Percentiles rank a stretch among this genome's conserved stretches.
Conservation (phyloP, 176 grass and related monocot species). For the Saccharum officinarum region DNA sequence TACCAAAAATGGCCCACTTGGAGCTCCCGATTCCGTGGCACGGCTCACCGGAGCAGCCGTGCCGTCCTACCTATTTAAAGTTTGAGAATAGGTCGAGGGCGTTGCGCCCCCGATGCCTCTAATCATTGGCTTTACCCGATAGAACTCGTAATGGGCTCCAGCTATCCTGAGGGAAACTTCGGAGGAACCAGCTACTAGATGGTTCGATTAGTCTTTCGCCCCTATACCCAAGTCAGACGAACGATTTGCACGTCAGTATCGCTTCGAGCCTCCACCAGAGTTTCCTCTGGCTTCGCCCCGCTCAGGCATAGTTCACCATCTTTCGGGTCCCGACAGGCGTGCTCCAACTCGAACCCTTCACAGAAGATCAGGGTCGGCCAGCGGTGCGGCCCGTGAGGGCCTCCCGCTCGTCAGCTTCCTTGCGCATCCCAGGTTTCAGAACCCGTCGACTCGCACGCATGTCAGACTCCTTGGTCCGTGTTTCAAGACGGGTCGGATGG, state of each 20-base stretch:
- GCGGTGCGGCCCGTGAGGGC: slow-evolving; percentile 20
- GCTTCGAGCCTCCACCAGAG: slow-evolving; percentile 75
- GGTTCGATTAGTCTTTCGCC: slow-evolving; percentile 52
- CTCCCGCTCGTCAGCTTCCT: not conserved
- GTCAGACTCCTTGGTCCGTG: slow-evolving; percentile 86
- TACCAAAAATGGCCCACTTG: slow-evolving; percentile 72
- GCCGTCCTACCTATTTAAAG: slow-evolving; percentile 85
- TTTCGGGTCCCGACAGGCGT: slow-evolving; percentile 67
- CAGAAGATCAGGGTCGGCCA: slow-evolving; percentile 62
- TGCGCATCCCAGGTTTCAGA: not conserved
- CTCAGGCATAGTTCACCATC: slow-evolving; percentile 89
- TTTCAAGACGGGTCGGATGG: slow-evolving; percentile 83
- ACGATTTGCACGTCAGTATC: slow-evolving; percentile 72
- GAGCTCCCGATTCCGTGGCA: slow-evolving; percentile 55
- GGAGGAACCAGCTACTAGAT: slow-evolving; percentile 44
- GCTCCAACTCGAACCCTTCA: slow-evolving; percentile 81
- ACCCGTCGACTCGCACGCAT: slow-evolving; percentile 27
- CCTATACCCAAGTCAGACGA: slow-evolving; percentile 50
- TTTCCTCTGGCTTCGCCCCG: slow-evolving; percentile 76
- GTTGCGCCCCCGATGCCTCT: slow-evolving; percentile 73
- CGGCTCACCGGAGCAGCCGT: slow-evolving; percentile 53
- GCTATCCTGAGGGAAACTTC: slow-evolving; percentile 84
- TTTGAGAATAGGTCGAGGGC: slow-evolving; percentile 84
- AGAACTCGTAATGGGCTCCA: slow-evolving; percentile 57
- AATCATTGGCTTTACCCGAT: slow-evolving; percentile 82